A percentile compares a stretch with the other conserved stretches of the same genome.
Evolutionary conservation across 208 protist genomes (phyloP).

Genomic region (Sergeia podlipaevii): DNA sequence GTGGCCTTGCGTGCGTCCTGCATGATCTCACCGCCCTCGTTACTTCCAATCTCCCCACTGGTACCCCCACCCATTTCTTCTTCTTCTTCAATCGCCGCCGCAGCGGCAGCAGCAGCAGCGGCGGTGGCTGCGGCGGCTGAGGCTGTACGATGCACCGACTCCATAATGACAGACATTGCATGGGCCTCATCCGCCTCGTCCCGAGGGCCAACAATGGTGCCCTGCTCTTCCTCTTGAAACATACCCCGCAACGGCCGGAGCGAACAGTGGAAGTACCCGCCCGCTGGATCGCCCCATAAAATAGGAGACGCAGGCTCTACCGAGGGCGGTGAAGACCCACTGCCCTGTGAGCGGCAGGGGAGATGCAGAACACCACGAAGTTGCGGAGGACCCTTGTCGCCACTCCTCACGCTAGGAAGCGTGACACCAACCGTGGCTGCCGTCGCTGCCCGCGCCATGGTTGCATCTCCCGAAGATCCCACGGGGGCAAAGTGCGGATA

Average conservation of each 20-base stretch:
- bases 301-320: not conserved
- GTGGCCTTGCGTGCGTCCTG: too few relatives aligned
- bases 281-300: not conserved
- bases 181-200: too few relatives aligned
- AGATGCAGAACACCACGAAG: not conserved
- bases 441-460: not conserved
- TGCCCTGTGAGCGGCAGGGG: not conserved
- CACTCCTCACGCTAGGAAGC: not conserved
- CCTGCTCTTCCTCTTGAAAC: constrained; percentile 26
- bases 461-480: not conserved
- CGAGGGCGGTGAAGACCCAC: not conserved
- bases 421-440: not conserved
- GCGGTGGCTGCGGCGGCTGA: too few relatives aligned
- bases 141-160: too few relatives aligned
- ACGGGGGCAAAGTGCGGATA: constrained; percentile 20
- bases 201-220: too few relatives aligned
- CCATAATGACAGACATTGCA: too few relatives aligned
- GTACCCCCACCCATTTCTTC: too few relatives aligned
- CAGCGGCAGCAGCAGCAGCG: too few relatives aligned
- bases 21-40: too few relatives aligned
- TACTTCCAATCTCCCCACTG: too few relatives aligned
- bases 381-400: not conserved
- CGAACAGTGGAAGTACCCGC: constrained; percentile 16
- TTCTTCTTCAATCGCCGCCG: too few relatives aligned
- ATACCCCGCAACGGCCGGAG: constrained; percentile 25